Base-by-base conservation (phyloP, 208 protist species). In the Leishmania aethiopica region DNA sequence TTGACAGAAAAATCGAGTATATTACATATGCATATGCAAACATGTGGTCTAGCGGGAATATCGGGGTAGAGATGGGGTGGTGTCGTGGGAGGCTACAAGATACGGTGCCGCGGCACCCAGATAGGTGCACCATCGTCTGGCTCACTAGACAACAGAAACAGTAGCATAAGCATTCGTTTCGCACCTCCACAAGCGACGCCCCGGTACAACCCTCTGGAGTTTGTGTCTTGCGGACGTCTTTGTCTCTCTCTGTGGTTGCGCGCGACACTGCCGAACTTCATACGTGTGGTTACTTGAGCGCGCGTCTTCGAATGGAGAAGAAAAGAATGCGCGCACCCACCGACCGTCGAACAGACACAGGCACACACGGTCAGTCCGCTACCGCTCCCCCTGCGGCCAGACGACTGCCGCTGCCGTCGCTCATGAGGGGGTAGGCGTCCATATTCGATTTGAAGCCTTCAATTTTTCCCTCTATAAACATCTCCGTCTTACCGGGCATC, bases 391-490 rank as follows among this genome's bases (percentile, higher is more conserved):
- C 35, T 49, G 17, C 40, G 40, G 19, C 6, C 22, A 17, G 40
- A 51, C 4, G 45, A 22, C 17, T 35, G 47, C n/a, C 47, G 40
- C 28, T 75, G 11, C n/a, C n/a, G 15, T 35, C 71, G 40, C 71
- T 19, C n/a, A 17, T 37, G 71, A 8, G n/a, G 45, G 75, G 28
- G 19, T 88, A 75, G 2, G 91, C 91, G 77, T 90, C 87, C 86
- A 94, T 90, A 86, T 93, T 95, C 70, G 80, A 84, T 77, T 87
- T 89, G 84, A 90, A 91, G 49, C 90, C 89, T 80, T 91, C 90
- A 76, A 93, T 86, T 13, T 70, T 73, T 19, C 92, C 94, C 81
- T 92, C 85, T 72, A 97, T 89, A 82, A 96, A 94, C 88, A 91
- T 82, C 83, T 89, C 87, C 79, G 92, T 97, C 86, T 87, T 79